A percentile compares a stretch with the other conserved stretches of the same genome.
phyloP scores from a whole-genome alignment of 2,329 filamentous ascomycete species.

The Botrytis galanthina region DNA sequence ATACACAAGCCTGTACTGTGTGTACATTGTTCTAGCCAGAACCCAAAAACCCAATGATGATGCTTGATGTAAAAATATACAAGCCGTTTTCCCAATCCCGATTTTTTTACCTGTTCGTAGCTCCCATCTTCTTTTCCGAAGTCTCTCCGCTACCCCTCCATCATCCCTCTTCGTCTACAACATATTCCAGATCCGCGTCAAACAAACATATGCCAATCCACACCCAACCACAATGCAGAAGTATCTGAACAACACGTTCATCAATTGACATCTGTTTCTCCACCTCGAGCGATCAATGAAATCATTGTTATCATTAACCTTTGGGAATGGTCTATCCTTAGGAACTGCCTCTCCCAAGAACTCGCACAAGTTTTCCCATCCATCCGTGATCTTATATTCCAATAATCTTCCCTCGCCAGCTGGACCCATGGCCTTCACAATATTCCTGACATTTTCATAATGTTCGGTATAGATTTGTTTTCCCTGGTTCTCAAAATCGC shows the following conservation, averaged over 20 bases:
- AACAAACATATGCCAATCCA: constrained; percentile 1
- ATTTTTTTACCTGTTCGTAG: background rate
- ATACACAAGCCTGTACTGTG: background rate
- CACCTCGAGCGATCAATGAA: constrained; percentile 18
- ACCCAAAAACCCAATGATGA: background rate
- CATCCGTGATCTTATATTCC: constrained; percentile 26
- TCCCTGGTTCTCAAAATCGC: constrained; percentile 16
- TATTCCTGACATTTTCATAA: constrained; percentile 15
- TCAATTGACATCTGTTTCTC: constrained; percentile 18
- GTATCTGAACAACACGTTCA: constrained; percentile 17
- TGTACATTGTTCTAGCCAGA: background rate
- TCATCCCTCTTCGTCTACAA: background rate
- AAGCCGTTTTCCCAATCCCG: background rate
- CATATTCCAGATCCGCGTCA: constrained; percentile 18
- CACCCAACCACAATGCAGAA: background rate
- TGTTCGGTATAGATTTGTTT: constrained; percentile 14
- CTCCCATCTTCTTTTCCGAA: background rate
- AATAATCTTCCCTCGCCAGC: constrained; percentile 16
- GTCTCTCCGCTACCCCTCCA: background rate
- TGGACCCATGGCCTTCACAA: background rate
- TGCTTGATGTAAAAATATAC: background rate
- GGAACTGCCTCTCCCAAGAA: constrained; percentile 27
- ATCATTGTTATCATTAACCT: constrained; percentile 16
- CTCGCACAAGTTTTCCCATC: constrained; percentile 26
- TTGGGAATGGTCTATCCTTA: constrained; percentile 15